These are phyloP conservation scores for Tetragonia tetragonoides DNA, from an alignment of 148 eudicot genomes.

Conservation along the genomic window DNA sequence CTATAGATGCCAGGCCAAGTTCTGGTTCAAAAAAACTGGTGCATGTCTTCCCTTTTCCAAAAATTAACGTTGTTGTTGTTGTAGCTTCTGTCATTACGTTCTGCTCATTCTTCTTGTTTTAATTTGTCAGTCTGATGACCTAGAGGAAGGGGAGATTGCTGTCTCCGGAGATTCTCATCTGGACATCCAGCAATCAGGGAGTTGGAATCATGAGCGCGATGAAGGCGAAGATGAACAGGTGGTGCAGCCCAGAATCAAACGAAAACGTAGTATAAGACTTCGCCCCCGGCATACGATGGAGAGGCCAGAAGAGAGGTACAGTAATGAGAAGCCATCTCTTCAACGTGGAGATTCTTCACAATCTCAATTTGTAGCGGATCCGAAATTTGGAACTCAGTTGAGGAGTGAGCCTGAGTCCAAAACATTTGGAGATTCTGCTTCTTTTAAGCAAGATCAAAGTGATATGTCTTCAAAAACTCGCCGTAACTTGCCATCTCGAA, in stretches of 20 bases:
- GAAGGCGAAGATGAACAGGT: conserved; percentile 97
- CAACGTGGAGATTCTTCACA: conserved; percentile 60
- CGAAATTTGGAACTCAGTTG: conserved; percentile 41
- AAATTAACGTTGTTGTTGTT: conserved; percentile 12
- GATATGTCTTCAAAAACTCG: conserved; percentile 53
- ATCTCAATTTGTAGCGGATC: conserved; percentile 52
- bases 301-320: conserved; percentile 58
- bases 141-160: conserved; percentile 94
- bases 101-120: not conserved
- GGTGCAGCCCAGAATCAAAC: conserved; percentile 83
- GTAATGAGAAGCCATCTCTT: conserved; percentile 50
- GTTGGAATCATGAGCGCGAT: conserved; percentile 90
- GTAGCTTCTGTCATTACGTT: not conserved
- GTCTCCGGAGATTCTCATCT: conserved; percentile 81
- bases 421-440: conserved; percentile 39
- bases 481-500: conserved; percentile 51
- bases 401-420: conserved; percentile 52
- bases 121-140: conserved; percentile 62
- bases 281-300: conserved; percentile 58
- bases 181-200: conserved; percentile 91
- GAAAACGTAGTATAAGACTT: conserved; percentile 81
- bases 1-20: conserved; percentile 82
- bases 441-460: conserved; percentile 44
- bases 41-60: conserved; percentile 8
- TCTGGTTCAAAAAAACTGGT: conserved; percentile 75